Evolutionary conservation across 2,329 filamentous ascomycete genomes (phyloP), one percentile per base, ranked within the genome.

Genomic region (Hypoxylon sp.): DNA sequence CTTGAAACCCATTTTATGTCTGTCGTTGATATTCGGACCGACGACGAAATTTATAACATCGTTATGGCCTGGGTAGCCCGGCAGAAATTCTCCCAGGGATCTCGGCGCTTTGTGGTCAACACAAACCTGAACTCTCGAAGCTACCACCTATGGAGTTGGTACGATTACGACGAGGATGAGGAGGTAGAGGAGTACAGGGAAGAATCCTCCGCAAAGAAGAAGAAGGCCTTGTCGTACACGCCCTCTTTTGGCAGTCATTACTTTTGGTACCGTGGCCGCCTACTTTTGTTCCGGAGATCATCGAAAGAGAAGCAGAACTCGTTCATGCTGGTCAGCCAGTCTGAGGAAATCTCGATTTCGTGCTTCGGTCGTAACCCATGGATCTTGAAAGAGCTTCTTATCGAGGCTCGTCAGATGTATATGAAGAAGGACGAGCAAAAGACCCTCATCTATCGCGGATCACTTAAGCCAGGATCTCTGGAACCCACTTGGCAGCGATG

Each of bases 1-100:
- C 68, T 89, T 29, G 81, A 85, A 43, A 72, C 79, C 5, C 80
- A 90, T 71, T 84, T 90, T 70, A 88, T 91, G 82, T 90, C 87
- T 2, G 87, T 85, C 1, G 89, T 90, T 16, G 87, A 90, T 70
- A 86, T 93, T 39, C 84, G 88, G 46, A 84, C 87, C 27, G 89
- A 92, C 61, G 90, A 93, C 71, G 90, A 92, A 74, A 87, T 91
- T 61, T 92, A 91, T 80, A 89, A 89, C 73, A 90, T 91, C 72
- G 73, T 92, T 41, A 91, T 92, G 88, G 83, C 82, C 25, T 92
- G 90, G 90, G 83, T 92, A 2, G 83, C 89, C 1, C 78, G 81
- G 32, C 90, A 92, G 76, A 76, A 79, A 2, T 91, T 91, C 69
- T 83, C 88, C 19, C 83, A 85, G 65, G 79, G 80, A 4, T 86